Percentiles rank a stretch among this genome's conserved stretches.
phyloP scores from a whole-genome alignment of 2,329 filamentous ascomycete genomes.

The Rachicladosporium sp. region DNA sequence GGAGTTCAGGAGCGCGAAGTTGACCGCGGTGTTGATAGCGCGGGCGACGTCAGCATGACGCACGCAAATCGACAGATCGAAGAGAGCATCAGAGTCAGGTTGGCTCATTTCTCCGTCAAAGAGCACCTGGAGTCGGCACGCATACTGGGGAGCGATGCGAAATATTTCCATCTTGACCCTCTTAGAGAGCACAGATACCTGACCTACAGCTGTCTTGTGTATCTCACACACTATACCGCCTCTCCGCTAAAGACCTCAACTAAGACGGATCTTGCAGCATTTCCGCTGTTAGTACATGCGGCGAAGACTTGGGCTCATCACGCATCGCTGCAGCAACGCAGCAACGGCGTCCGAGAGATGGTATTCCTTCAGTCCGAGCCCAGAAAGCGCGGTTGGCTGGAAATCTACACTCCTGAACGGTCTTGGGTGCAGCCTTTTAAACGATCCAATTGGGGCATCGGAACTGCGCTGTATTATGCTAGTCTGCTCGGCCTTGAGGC shows the following conservation, averaged over 20 bases:
- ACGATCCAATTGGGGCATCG: neutral
- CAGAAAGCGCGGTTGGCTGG: conserved; percentile 5
- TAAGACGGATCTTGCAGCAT: conserved; percentile 5
- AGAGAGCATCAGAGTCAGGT: conserved; percentile 7
- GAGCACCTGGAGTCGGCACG: conserved; percentile 14
- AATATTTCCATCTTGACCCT: conserved; percentile 7
- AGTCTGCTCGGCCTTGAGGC: conserved; percentile 1
- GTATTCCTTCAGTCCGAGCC: conserved; percentile 2
- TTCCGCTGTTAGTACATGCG: conserved; percentile 9
- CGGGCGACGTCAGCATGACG: no score
- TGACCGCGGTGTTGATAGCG: no score
- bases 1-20: neutral
- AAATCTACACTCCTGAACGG: conserved; percentile 4
- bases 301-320: conserved; percentile 8
- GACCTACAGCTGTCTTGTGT: conserved; percentile 9
- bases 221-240: conserved; percentile 8
- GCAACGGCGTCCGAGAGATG: conserved; percentile 3
- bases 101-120: conserved; percentile 16
- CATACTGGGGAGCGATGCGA: conserved; percentile 5
- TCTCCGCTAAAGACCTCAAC: conserved; percentile 4
- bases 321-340: conserved; percentile 4
- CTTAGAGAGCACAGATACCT: conserved; percentile 6
- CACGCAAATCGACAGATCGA: neutral
- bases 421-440: neutral
- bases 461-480: conserved; percentile 5